Base-by-base conservation (phyloP, 352 stramenopile genomes). In the Plasmopara halstedii region DNA sequence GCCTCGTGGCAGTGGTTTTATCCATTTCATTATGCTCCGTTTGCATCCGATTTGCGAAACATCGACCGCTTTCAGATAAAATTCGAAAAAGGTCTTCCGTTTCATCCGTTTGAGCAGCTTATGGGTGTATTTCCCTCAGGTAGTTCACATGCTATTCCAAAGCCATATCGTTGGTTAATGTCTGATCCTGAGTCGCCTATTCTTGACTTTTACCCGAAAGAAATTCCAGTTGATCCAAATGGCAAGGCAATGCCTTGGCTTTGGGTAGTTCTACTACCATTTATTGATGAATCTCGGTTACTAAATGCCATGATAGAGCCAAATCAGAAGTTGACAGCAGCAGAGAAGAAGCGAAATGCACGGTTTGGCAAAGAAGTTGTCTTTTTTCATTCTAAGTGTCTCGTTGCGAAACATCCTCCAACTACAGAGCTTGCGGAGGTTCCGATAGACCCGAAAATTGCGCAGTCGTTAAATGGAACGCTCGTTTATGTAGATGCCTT, bases 1-100 rank as follows among this genome's bases (percentile, higher is more conserved):
- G 95, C 96, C 37, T 98, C 88, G 46, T 99, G 97, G 97, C 84
- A 95, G 34, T 99, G 97, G 97, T 99, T 98, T 63, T 99, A 98
- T 65, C 97, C 96, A 2, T 99, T 98, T 67, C 97, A 99, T 65
- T 99, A 99, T 71, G 94, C 95, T 0, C 93, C 93, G 2, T 93
- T 98, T 34, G 82, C 94, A 18, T 95, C 81, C 0, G 93, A 98
- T 58, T 65, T 98, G 55, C 85, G 70, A 31, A 90, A 94, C 49
- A 85, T 97, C 25, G 79, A 90, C 45, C 67, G 76, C 2, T 88
- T 87, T 20, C 73, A 80, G 45, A 97, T 98, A 47, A 73, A 83
- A 32, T 99, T 99, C 61, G 76, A 97, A 20, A 58, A 97, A 20
- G 95, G 95, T 15, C 58, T 90, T 55, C 97, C 97, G 2, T 97